A percentile compares a stretch with the other conserved stretches of the same genome.
These are phyloP conservation scores for Gracilaria vermiculophylla DNA, from an alignment of 23 red algal genomes.

Conservation along the genomic window DNA sequence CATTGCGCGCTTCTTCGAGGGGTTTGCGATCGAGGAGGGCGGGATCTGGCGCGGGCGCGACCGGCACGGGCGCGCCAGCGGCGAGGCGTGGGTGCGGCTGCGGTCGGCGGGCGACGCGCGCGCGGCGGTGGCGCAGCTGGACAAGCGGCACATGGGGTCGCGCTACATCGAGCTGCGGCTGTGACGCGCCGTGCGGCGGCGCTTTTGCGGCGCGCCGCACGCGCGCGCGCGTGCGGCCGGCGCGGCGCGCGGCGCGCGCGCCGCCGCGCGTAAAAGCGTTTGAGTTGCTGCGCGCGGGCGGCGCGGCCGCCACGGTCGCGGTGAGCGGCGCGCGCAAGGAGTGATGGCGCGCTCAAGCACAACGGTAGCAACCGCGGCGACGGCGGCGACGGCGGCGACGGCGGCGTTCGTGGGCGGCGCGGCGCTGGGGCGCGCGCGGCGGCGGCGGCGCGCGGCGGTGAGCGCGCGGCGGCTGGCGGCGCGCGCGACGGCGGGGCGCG, in stretches of 20 bases:
- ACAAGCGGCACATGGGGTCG: conserved; percentile 60
- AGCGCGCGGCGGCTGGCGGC: neutral
- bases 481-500: neutral
- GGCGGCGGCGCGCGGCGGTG: neutral
- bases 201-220: neutral
- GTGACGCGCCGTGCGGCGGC: neutral
- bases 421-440: neutral
- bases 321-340: too few relatives aligned
- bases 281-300: neutral
- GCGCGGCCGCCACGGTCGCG: neutral
- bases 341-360: too few relatives aligned
- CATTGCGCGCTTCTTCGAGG: conserved; percentile 74
- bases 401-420: neutral
- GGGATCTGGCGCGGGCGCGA: conserved; percentile 43
- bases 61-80: conserved; percentile 55
- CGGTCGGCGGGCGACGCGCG: neutral
- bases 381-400: neutral
- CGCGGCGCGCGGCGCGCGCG: too few relatives aligned
- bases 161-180: conserved; percentile 64
- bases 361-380: neutral
- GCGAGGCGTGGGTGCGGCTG: conserved; percentile 54
- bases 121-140: neutral
- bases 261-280: neutral
- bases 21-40: conserved; percentile 19
- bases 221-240: too few relatives aligned